Base-by-base conservation (phyloP, 805 yeast genomes). In the Candida qinlingensis region DNA sequence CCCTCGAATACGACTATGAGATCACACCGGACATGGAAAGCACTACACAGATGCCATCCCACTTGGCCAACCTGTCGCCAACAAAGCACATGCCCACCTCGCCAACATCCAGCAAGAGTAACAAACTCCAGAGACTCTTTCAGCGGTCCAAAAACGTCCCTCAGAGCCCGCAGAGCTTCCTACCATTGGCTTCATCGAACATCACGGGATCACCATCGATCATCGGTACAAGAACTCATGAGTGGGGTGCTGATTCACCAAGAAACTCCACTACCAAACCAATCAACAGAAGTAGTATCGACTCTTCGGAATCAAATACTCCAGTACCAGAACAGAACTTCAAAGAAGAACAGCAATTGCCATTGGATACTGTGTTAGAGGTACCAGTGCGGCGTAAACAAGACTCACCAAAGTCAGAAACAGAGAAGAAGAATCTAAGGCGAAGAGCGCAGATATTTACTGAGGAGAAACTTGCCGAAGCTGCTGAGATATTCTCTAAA, bases 151-250 rank as follows among this genome's bases (percentile, higher is more conserved):
- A 57, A 41, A 45, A 43, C 25, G 47, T 62, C 4, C 44, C 59
- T 6, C 52, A 47, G 11, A 55, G 47, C 39, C 47, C 47, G 3
- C 54, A 27, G 28, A 37, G 26, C 33, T 53, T 42, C 44, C 43
- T 44, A 8, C 55, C 58, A 6, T 61, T 60, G 6, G 40, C 37
- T 4, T 39, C 52, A 3, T 33, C 43, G 40, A 25, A 49, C 30
- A 33, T 47, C 50, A 29, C 53, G 1, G 25, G 58, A 10, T 59
- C 64, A 9, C 69, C 73, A 1, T 60, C 70, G 0, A 75, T 75
- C 7, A 66, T 64, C 34, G 80, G 80, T 7, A 76, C 79, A 11
- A 61, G 77, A 33, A 71, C 73, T 10, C 79, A 75, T 53, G 75
- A 74, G 39, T 76, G 80, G 80, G 79, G 78, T 0, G 59, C 44